These are phyloP conservation scores for Lactarius sp. DNA, from an alignment of 768 basidiomycete species.

Conservation along the genomic window DNA sequence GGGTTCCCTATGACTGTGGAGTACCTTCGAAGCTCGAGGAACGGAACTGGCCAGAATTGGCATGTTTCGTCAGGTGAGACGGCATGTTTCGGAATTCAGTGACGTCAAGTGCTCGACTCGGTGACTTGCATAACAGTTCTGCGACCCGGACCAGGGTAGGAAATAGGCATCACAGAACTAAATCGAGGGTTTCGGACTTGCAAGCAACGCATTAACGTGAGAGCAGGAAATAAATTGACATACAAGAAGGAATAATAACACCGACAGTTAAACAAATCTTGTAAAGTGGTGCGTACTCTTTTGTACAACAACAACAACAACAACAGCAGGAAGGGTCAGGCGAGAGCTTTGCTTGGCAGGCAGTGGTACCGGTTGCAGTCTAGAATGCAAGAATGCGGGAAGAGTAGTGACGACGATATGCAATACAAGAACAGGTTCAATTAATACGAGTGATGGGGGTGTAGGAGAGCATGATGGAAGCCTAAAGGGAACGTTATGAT, in stretches of 20 bases:
- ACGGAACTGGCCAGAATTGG: neutral
- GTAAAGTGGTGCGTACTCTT: neutral
- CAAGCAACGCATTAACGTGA: neutral
- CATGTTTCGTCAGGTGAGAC: neutral
- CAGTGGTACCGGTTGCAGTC: neutral
- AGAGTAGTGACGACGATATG: conserved; percentile 13
- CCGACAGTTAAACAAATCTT: conserved; percentile 8
- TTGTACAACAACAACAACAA: conserved; percentile 13
- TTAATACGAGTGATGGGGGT: conserved; percentile 6
- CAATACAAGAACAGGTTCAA: conserved; percentile 16
- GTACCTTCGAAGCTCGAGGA: neutral
- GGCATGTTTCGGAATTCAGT: neutral
- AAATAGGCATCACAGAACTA: neutral
- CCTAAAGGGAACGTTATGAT: conserved; percentile 16
- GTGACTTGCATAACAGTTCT: too few species aligned
- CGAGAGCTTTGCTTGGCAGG: neutral
- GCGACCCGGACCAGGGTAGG: too few species aligned
- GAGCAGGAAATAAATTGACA: neutral
- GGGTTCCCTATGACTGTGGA: neutral
- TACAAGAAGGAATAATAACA: conserved; percentile 10
- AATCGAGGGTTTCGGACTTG: too few species aligned
- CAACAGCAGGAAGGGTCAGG: too few species aligned
- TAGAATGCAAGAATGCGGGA: conserved; percentile 12
- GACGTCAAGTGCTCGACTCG: neutral
- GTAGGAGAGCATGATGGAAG: neutral